Percentiles rank a stretch among this genome's conserved stretches.
Evolutionary conservation across 202 grass and related monocot genomes (phyloP).

Genomic region (Cymbopogon flexuosus): DNA sequence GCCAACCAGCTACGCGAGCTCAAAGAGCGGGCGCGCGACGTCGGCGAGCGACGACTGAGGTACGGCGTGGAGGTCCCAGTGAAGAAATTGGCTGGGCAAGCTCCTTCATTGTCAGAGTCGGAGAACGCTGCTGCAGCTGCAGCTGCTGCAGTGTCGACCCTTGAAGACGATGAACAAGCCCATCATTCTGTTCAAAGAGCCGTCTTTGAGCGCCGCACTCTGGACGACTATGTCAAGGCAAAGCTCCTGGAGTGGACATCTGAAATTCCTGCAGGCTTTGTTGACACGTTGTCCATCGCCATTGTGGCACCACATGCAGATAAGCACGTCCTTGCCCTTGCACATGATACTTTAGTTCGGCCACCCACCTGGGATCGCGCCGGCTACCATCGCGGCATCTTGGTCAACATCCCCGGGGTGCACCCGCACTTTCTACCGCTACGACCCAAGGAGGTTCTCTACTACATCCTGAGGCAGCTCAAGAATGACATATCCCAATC

Average conservation of each 20-base stretch:
- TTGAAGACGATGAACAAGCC: not conserved
- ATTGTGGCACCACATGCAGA: not conserved
- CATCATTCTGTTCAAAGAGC: not conserved
- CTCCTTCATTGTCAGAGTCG: no score
- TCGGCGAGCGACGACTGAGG: not conserved
- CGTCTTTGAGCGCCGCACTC: not conserved
- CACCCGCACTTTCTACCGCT: not conserved
- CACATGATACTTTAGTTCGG: not conserved
- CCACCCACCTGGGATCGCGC: no score
- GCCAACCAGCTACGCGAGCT: not conserved
- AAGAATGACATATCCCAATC: no score
- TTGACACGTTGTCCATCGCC: not conserved
- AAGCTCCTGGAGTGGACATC: not conserved
- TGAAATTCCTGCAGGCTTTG: no score
- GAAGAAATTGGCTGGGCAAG: no score
- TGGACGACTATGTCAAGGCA: not conserved
- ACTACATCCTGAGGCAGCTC: not conserved
- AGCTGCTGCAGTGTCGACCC: not conserved
- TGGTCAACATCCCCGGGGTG: not conserved
- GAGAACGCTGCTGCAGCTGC: not conserved
- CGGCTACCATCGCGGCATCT: not conserved
- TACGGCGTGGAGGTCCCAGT: not conserved
- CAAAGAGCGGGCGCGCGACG: not conserved
- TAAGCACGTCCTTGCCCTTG: not conserved
- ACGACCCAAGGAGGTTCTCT: constrained; percentile 5